A percentile compares a stretch with the other conserved stretches of the same genome.
Conservation (phyloP, 208 protist species). For the Leptomonas seymouri region DNA sequence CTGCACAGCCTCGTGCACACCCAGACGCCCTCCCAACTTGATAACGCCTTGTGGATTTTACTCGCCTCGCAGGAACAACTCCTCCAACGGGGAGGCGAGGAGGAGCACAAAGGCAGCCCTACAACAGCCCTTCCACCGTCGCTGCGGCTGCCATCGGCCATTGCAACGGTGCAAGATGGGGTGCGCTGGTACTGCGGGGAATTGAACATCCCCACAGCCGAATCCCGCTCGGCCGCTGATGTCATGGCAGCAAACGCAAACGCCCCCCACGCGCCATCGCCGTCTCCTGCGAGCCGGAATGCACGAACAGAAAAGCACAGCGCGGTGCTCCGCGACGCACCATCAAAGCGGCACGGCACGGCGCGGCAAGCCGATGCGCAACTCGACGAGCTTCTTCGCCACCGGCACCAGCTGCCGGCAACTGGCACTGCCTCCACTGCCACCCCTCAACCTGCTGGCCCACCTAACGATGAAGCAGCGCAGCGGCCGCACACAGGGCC, state of each 20-base stretch:
- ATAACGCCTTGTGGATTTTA: slow-evolving; percentile 31
- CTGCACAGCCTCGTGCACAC: slow-evolving; percentile 31
- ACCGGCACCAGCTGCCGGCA: slow-evolving; percentile 4
- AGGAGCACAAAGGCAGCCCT: not conserved
- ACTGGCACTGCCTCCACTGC: not conserved
- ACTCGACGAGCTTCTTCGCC: slow-evolving; percentile 24
- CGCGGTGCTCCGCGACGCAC: not conserved
- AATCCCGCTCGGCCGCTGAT: no score
- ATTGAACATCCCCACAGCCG: not conserved
- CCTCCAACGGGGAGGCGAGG: not conserved
- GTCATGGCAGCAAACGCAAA: not conserved
- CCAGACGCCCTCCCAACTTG: slow-evolving; percentile 24
- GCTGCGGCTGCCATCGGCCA: slow-evolving; percentile 18
- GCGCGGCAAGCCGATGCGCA: slow-evolving; percentile 9
- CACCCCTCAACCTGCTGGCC: not conserved
- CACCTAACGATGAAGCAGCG: not conserved
- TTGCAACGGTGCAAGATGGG: slow-evolving; percentile 21
- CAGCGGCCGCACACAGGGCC: no score
- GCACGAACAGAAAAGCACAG: not conserved
- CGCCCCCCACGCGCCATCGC: not conserved
- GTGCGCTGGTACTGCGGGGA: slow-evolving; percentile 34
- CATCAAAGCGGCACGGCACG: not conserved
- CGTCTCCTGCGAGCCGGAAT: no score
- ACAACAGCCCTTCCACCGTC: slow-evolving; percentile 2
- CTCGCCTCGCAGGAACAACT: slow-evolving; percentile 22